phyloP scores from a whole-genome alignment of 2,329 filamentous ascomycete genomes.

The Penicillium oxalicum region DNA sequence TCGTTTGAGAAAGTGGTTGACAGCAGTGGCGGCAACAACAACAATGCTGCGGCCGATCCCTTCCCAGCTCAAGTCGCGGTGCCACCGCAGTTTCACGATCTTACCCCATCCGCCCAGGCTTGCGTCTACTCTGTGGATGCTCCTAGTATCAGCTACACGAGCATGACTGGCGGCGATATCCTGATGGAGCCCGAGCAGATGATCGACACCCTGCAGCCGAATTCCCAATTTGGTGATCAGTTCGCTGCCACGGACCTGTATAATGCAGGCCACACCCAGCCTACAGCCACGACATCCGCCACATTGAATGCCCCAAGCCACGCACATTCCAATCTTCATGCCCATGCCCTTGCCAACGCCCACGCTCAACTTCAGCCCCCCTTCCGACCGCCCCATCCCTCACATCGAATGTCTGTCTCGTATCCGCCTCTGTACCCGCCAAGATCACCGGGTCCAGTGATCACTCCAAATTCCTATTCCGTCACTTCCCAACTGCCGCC shows the following conservation, averaged over 20 bases:
- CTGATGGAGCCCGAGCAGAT: constrained; percentile 27
- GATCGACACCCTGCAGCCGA: constrained; percentile 12
- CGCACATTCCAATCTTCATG: background rate
- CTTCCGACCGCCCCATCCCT: constrained; percentile 11
- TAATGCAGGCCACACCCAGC: constrained; percentile 6
- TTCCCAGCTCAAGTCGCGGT: background rate
- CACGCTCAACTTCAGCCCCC: constrained; percentile 11
- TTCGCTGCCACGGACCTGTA: constrained; percentile 9
- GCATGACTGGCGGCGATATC: constrained; percentile 21
- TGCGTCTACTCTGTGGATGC: constrained; percentile 8
- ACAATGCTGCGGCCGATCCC: background rate
- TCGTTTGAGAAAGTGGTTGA: no score
- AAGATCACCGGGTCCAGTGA: constrained; percentile 15
- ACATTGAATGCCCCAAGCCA: constrained; percentile 16
- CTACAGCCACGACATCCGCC: constrained; percentile 9
- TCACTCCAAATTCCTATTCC: constrained; percentile 20
- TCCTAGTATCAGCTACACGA: constrained; percentile 14
- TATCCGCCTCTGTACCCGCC: constrained; percentile 32
- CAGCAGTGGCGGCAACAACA: background rate
- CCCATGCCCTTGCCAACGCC: constrained; percentile 9
- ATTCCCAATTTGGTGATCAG: constrained; percentile 18
- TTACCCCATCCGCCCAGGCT: background rate
- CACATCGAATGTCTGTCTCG: constrained; percentile 29
- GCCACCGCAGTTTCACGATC: background rate
- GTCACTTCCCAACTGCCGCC: constrained; percentile 11